phyloP scores from a whole-genome alignment of 768 basidiomycete species.

The Leccinum sublutescens region DNA sequence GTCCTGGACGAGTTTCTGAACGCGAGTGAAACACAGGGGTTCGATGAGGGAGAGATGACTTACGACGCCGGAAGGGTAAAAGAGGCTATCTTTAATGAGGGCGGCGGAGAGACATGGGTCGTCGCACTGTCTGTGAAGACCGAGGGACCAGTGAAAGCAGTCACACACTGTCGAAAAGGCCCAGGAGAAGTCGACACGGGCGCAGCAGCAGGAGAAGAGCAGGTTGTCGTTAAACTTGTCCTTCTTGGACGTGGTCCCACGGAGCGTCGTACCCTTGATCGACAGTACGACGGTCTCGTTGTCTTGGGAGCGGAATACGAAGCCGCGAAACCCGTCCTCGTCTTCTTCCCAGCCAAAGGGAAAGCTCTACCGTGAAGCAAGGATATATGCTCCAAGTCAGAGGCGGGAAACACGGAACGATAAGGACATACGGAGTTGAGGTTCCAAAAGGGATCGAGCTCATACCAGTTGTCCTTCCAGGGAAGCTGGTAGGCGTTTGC shows the following conservation, averaged over 20 bases:
- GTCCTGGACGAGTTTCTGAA: conserved; percentile 56
- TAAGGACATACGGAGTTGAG: conserved; percentile 36
- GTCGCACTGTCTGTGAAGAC: conserved; percentile 69
- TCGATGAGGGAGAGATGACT: conserved; percentile 27
- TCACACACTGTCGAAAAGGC: conserved; percentile 81
- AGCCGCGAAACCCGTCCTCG: conserved; percentile 82
- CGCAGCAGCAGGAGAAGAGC: conserved; percentile 92
- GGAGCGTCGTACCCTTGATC: conserved; percentile 87
- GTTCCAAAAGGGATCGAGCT: conserved; percentile 75
- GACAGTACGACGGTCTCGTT: conserved; percentile 84
- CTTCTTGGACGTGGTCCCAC: conserved; percentile 82
- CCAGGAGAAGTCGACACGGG: conserved; percentile 87
- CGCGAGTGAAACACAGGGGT: neutral
- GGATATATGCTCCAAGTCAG: neutral
- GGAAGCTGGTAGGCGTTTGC: conserved; percentile 86
- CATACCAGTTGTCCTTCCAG: conserved; percentile 75
- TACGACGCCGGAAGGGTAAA: conserved; percentile 86
- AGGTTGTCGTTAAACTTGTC: conserved; percentile 94
- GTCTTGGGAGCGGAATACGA: conserved; percentile 76
- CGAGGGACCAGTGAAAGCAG: conserved; percentile 57
- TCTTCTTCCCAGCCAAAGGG: conserved; percentile 74
- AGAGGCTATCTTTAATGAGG: conserved; percentile 85
- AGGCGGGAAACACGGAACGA: neutral
- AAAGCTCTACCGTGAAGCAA: conserved; percentile 52
- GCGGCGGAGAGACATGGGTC: conserved; percentile 79